A percentile compares a stretch with the other conserved stretches of the same genome.
phyloP scores from a whole-genome alignment of 2,329 filamentous ascomycete species.

The Penicillium freii region DNA sequence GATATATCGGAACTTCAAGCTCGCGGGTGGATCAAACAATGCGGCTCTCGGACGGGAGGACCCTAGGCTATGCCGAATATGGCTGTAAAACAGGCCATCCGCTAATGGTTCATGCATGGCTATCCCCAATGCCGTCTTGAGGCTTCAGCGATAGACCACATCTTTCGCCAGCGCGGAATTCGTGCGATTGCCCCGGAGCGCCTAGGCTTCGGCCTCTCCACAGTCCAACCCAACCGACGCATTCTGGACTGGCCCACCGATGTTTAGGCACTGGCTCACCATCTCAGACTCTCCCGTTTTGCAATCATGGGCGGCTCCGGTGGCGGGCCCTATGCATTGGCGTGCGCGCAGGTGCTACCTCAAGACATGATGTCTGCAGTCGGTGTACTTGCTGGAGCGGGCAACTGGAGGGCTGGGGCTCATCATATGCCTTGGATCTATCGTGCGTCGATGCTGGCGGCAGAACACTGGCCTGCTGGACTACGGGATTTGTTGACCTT shows the following conservation, averaged over 20 bases:
- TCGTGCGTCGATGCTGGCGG: slow-evolving; percentile 19
- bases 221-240: slow-evolving; percentile 36
- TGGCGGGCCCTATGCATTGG: slow-evolving; percentile 50
- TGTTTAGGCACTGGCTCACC: slow-evolving; percentile 40
- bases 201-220: slow-evolving; percentile 46
- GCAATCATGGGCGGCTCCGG: slow-evolving; percentile 48
- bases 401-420: slow-evolving; percentile 36
- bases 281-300: slow-evolving; percentile 44
- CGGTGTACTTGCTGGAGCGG: slow-evolving; percentile 37
- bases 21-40: slow-evolving; percentile 16
- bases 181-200: slow-evolving; percentile 46
- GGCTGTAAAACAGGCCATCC: slow-evolving; percentile 34
- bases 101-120: slow-evolving; percentile 46
- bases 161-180: slow-evolving; percentile 34
- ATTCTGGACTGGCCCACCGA: slow-evolving; percentile 46
- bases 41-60: slow-evolving; percentile 38
- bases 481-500: slow-evolving; percentile 18
- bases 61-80: slow-evolving; percentile 47
- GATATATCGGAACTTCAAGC: neutral
- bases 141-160: slow-evolving; percentile 34
- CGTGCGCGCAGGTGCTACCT: slow-evolving; percentile 43
- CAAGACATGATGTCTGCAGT: slow-evolving; percentile 33
- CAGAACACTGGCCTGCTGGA: slow-evolving; percentile 23
- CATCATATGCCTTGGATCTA: slow-evolving; percentile 30
- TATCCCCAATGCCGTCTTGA: slow-evolving; percentile 47